Evolutionary conservation across 2,329 filamentous ascomycete species (phyloP).

Genomic region (Ophiostoma himal-ulmi): DNA sequence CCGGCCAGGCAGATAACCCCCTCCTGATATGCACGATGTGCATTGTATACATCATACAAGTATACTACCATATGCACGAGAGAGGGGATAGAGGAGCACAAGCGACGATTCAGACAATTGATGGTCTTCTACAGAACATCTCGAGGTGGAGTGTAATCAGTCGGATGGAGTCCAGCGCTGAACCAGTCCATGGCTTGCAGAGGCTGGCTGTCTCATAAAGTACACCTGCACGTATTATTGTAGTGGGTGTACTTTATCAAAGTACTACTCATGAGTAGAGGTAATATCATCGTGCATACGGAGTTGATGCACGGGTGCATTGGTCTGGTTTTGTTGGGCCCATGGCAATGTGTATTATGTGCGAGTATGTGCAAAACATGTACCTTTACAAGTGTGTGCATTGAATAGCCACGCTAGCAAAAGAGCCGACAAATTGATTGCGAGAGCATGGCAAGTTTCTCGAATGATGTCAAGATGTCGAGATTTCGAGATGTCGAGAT

Average conservation of each 20-base stretch:
- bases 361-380: background rate
- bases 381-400: background rate
- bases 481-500: background rate
- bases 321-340: slow-evolving; percentile 6
- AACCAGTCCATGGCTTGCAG: background rate
- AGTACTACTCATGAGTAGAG: background rate
- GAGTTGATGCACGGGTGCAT: slow-evolving; percentile 9
- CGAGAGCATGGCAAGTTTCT: background rate
- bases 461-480: background rate
- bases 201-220: slow-evolving; percentile 7
- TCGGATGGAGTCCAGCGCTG: background rate
- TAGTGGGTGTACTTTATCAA: background rate
- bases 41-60: background rate
- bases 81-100: background rate
- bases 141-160: slow-evolving; percentile 1
- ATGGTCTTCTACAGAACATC: background rate
- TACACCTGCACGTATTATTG: background rate
- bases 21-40: background rate
- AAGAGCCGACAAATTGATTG: background rate
- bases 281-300: slow-evolving; percentile 16
- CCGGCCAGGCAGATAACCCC: slow-evolving; percentile 2
- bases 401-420: background rate
- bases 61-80: slow-evolving; percentile 4
- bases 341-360: slow-evolving; percentile 1
- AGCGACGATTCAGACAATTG: background rate